Base-by-base conservation (phyloP, 2,329 filamentous ascomycete genomes). In the Nemania sp. region DNA sequence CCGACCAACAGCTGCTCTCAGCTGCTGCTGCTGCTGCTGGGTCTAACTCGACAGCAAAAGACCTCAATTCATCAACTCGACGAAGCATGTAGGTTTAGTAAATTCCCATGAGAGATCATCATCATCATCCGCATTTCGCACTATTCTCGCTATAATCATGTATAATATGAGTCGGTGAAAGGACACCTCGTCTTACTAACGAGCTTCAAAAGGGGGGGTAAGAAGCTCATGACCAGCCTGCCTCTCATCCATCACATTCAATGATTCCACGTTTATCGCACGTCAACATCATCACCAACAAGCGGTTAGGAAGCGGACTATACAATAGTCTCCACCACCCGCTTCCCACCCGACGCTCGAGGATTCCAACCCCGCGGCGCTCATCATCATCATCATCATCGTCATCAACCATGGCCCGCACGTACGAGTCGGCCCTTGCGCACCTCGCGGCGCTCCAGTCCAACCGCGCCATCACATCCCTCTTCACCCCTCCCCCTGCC, bases 381-480 rank as follows among this genome's bases (percentile, higher is more conserved):
- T 58, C 25, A 29, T n/a, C n/a, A n/a, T n/a, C 63, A 29, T 17
- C 39, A 12, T 42, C 39, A 42, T 17, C 39, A 12, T 17, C 10
- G 10, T 5, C 45, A 48, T 60, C 62, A 12, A 59, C 58, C 7
- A 67, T 74, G 65, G 69, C 69, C 6, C 79, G 76, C 61, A 77
- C 75, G 20, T 86, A 86, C 67, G 75, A 88, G 76, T 85, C 87
- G 67, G 92, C 92, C 39, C 86, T 97, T 40, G 75, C 82, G 55
- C 87, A 88, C 58, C 85, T 97, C 67, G 89, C 91, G 67, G 85
- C 86, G 50, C 82, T 97, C 55, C 90, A 94, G 70, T 89, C 90
- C 57, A 97, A 97, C 74, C 89, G 87, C 68, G 83, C 88, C 40
- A 80, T 90, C 60, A 82, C 79, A 7, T 74, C 75, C 17, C 78